These are phyloP conservation scores for Odonthalia washingtoniensis DNA, from an alignment of 31 red algal genomes.

Conservation along the genomic window DNA sequence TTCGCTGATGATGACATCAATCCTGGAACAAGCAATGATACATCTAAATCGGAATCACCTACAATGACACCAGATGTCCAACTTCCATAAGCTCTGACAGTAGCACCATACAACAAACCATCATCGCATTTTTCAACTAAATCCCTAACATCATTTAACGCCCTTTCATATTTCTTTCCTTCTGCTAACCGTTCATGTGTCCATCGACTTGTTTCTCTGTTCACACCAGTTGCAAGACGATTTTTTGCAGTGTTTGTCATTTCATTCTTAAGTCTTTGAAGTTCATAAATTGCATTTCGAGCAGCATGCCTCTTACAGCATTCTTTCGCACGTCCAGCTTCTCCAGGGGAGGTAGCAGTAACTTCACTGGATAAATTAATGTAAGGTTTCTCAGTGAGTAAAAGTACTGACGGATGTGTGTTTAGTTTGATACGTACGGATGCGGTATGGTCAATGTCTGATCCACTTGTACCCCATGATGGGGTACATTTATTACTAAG, in stretches of 20 bases:
- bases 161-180: not conserved
- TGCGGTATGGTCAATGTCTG: no score
- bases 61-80: constrained; percentile 45
- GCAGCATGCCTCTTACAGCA: not conserved
- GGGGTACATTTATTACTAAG: not conserved
- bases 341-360: not conserved
- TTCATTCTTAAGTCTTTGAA: not conserved
- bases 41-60: constrained; percentile 61
- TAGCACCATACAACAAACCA: constrained; percentile 48
- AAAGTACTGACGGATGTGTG: not conserved
- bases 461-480: not conserved
- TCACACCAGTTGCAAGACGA: not conserved
- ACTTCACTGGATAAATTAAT: not conserved
- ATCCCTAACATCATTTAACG: not conserved
- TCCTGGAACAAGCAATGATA: constrained; percentile 33
- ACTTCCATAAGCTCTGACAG: constrained; percentile 55
- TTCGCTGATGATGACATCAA: no score
- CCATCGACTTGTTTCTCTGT: not conserved
- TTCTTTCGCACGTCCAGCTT: not conserved
- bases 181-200: not conserved
- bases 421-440: no score
- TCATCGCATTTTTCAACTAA: not conserved
- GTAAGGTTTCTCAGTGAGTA: not conserved
- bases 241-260: not conserved
- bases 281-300: not conserved